A percentile compares a stretch with the other conserved stretches of the same genome.
Conservation (phyloP, 179 eudicot genomes). For the Beta lomatogona region DNA sequence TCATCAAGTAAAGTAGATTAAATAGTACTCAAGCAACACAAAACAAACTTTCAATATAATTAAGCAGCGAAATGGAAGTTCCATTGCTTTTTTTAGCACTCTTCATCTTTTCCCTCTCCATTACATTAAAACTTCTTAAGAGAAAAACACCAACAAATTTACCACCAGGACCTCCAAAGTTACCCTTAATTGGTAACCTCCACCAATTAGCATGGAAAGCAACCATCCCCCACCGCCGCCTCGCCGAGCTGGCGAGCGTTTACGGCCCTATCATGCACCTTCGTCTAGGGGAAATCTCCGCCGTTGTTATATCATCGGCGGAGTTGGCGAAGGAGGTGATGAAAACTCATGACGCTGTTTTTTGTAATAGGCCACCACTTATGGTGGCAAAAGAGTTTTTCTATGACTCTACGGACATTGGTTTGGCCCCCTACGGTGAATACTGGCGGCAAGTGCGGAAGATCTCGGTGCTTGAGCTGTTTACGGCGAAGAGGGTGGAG, state of each 20-base stretch:
- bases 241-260: conserved; percentile 15
- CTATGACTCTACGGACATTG: conserved; percentile 24
- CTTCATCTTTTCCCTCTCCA: not conserved
- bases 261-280: conserved; percentile 37
- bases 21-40: too few relatives aligned
- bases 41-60: too few relatives aligned
- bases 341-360: conserved; percentile 30
- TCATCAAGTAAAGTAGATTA: too few relatives aligned
- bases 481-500: conserved; percentile 18
- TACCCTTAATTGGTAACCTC: conserved; percentile 38
- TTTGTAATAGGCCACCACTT: conserved; percentile 20
- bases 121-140: not conserved
- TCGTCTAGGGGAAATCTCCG: conserved; percentile 29
- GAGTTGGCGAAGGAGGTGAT: conserved; percentile 29
- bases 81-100: not conserved
- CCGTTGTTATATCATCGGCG: conserved; percentile 24
- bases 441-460: conserved; percentile 34
- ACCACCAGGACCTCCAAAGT: conserved; percentile 37
- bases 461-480: conserved; percentile 22
- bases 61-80: not conserved
- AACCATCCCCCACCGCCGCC: conserved; percentile 25
- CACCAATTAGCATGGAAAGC: conserved; percentile 24
- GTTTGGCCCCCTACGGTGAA: conserved; percentile 30
- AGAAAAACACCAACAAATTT: conserved; percentile 1
- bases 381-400: conserved; percentile 4